These are phyloP conservation scores for Euphorbia pulcherrima DNA, from an alignment of 345 rosid genomes.

Conservation along the genomic window DNA sequence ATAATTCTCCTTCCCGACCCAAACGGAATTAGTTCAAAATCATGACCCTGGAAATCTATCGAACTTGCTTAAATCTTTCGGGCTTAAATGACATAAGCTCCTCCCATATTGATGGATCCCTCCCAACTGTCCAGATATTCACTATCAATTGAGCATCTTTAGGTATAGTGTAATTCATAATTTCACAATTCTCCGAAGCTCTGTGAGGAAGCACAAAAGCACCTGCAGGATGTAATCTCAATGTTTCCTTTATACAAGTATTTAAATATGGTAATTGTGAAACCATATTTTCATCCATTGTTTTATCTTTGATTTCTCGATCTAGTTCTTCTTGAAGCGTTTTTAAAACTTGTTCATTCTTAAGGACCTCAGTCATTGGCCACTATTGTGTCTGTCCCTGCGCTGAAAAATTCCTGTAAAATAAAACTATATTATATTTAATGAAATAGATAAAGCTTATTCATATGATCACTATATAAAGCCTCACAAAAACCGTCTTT, in stretches of 20 bases:
- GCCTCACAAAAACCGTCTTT: too few species aligned
- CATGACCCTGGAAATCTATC: conserved; percentile 6
- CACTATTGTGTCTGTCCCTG: conserved; percentile 16
- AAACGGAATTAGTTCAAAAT: conserved; percentile 15
- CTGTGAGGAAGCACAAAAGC: conserved; percentile 14
- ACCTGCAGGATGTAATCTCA: conserved; percentile 15
- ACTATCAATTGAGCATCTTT: conserved; percentile 18
- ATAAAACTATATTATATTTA: too few species aligned
- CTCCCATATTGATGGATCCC: conserved; percentile 13
- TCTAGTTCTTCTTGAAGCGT: conserved; percentile 2
- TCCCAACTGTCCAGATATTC: conserved; percentile 18
- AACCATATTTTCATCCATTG: background rate
- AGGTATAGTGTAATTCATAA: conserved; percentile 18
- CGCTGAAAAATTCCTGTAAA: conserved; percentile 10
- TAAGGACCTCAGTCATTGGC: conserved; percentile 14
- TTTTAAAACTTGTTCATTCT: conserved; percentile 4
- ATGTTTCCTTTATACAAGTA: conserved; percentile 18
- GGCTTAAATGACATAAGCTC: conserved; percentile 20
- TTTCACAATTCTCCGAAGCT: conserved; percentile 12
- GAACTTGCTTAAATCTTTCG: conserved; percentile 10
- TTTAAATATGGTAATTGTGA: conserved; percentile 15
- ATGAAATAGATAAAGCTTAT: too few species aligned
- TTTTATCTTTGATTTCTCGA: background rate
- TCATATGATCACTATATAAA: too few species aligned
- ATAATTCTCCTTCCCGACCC: conserved; percentile 20